These are phyloP conservation scores for Mycena albidolilacea DNA, from an alignment of 768 basidiomycete species.

Conservation along the genomic window DNA sequence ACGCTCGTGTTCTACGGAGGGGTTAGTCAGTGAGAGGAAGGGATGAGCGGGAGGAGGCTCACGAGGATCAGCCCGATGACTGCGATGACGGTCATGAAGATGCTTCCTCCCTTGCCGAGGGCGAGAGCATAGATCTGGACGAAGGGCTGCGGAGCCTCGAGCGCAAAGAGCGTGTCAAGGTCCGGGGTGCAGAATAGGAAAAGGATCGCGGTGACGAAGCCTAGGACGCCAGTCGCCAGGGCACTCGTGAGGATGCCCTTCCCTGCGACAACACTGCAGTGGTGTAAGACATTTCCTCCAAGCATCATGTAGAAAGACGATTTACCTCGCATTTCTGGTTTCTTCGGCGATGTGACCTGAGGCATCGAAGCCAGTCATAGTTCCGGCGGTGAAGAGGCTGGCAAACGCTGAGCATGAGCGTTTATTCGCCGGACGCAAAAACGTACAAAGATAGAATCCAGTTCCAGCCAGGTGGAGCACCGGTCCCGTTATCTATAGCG, in stretches of 20 bases:
- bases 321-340: constrained; percentile 82
- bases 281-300: neutral
- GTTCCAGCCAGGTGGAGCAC: constrained; percentile 90
- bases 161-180: constrained; percentile 79
- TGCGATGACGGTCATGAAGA: constrained; percentile 92
- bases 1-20: constrained; percentile 82
- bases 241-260: constrained; percentile 87
- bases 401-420: neutral
- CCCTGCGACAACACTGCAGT: constrained; percentile 78
- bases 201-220: constrained; percentile 83
- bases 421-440: too few species aligned
- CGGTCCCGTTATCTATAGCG: constrained; percentile 86
- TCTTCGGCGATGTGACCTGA: constrained; percentile 92
- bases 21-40: constrained; percentile 1
- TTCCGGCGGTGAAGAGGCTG: constrained; percentile 90
- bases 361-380: constrained; percentile 93
- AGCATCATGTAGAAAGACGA: neutral
- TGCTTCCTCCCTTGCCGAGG: constrained; percentile 81
- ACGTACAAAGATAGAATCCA: constrained; percentile 93
- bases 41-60: constrained; percentile 41
- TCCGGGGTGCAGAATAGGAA: constrained; percentile 91
- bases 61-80: constrained; percentile 88
- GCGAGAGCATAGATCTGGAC: constrained; percentile 91
- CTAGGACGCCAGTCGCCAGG: constrained; percentile 83
- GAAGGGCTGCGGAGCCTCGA: constrained; percentile 92